Percentiles rank a stretch among this genome's conserved stretches.
Evolutionary conservation across 345 rosid species (phyloP).

Genomic region (Conringia planisiliqua): DNA sequence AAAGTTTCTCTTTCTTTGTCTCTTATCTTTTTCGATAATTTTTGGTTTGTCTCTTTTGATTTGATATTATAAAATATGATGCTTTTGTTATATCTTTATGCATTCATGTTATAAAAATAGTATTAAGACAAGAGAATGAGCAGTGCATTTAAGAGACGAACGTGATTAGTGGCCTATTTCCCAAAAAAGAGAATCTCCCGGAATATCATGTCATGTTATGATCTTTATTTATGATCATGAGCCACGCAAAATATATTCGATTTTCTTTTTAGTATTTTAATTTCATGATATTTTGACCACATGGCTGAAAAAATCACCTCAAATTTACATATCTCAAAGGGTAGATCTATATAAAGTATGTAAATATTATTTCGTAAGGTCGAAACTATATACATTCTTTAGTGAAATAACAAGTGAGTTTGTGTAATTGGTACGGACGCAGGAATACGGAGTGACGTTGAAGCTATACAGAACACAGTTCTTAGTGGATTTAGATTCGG

Average conservation of each 20-base stretch:
- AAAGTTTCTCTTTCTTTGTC: background rate
- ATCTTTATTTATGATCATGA: conserved; percentile 26
- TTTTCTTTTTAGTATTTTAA: background rate
- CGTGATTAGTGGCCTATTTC: conserved; percentile 36
- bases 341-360: background rate
- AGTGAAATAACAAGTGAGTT: background rate
- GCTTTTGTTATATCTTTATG: background rate
- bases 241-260: background rate
- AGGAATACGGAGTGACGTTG: conserved; percentile 66
- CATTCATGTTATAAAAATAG: background rate
- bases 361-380: background rate
- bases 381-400: background rate
- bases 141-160: conserved; percentile 30
- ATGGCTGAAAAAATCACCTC: background rate
- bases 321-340: background rate
- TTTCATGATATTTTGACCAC: background rate
- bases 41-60: conserved; percentile 21
- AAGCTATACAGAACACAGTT: conserved; percentile 54
- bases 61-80: conserved; percentile 24
- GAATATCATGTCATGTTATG: conserved; percentile 27
- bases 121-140: conserved; percentile 14
- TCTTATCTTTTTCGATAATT: background rate
- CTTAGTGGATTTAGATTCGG: conserved; percentile 59
- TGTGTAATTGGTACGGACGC: conserved; percentile 2
- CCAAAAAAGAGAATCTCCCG: conserved; percentile 33